Evolutionary conservation across 306 rosid species (phyloP).

Genomic region (Senna tora): DNA sequence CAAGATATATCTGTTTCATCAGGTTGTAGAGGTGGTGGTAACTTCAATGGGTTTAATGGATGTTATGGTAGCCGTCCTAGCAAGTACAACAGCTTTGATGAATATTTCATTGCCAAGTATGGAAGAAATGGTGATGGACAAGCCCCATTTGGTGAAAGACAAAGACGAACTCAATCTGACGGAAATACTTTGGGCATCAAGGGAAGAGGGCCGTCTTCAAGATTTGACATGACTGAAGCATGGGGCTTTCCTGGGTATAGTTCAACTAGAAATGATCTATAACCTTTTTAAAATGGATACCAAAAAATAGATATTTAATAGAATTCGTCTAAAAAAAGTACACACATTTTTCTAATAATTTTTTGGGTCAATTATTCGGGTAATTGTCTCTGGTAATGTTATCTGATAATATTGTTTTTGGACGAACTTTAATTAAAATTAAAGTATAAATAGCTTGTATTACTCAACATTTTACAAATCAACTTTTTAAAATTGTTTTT

Average conservation of each 20-base stretch:
- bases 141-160: constrained; percentile 69
- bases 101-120: constrained; percentile 71
- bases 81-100: constrained; percentile 81
- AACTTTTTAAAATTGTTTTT: no score
- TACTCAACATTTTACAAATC: no score
- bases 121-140: constrained; percentile 88
- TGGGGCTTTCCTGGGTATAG: constrained; percentile 81
- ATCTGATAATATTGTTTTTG: no score
- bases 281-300: no score
- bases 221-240: constrained; percentile 73
- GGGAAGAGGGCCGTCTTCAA: constrained; percentile 86
- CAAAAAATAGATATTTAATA: no score
- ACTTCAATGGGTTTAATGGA: constrained; percentile 82
- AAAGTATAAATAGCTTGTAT: no score
- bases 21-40: constrained; percentile 76
- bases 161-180: constrained; percentile 75
- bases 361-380: no score
- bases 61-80: constrained; percentile 68
- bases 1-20: constrained; percentile 86
- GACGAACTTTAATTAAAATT: no score
- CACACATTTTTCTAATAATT: no score
- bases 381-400: no score
- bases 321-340: no score
- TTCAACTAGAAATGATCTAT: constrained; percentile 75
- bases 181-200: constrained; percentile 72